Conservation (phyloP, 2,329 filamentous ascomycete genomes). For the Hymenoscyphus occultus region DNA sequence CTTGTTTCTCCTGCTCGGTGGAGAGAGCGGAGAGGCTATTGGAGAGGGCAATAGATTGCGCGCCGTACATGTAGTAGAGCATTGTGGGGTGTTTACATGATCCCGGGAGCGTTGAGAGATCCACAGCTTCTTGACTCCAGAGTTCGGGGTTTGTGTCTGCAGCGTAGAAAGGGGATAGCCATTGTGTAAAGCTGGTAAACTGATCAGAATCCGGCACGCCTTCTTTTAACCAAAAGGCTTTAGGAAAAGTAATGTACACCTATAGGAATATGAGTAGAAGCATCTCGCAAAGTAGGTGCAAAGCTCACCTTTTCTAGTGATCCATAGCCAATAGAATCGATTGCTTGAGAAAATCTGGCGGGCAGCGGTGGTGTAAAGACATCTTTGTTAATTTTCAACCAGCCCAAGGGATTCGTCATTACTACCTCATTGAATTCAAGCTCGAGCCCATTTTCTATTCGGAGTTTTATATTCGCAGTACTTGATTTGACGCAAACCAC, state of each 20-base stretch:
- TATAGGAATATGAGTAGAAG: slow-evolving; percentile 14
- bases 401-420: slow-evolving; percentile 51
- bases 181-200: slow-evolving; percentile 54
- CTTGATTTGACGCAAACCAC: slow-evolving; percentile 23
- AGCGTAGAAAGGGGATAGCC: slow-evolving; percentile 57
- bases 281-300: not conserved
- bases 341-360: slow-evolving; percentile 42
- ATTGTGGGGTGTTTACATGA: slow-evolving; percentile 59
- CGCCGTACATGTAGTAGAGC: slow-evolving; percentile 60
- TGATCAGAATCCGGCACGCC: slow-evolving; percentile 14
- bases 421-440: slow-evolving; percentile 43
- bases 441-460: slow-evolving; percentile 20
- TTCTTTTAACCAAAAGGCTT: slow-evolving; percentile 54
- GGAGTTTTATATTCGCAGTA: slow-evolving; percentile 18
- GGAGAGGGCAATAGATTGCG: slow-evolving; percentile 39
- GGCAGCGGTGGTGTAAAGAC: slow-evolving; percentile 46
- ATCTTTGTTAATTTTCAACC: slow-evolving; percentile 42
- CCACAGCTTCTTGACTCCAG: slow-evolving; percentile 62
- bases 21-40: slow-evolving; percentile 21
- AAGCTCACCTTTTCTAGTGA: slow-evolving; percentile 50
- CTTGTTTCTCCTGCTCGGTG: slow-evolving; percentile 30
- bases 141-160: slow-evolving; percentile 45
- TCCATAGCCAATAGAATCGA: slow-evolving; percentile 45
- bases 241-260: slow-evolving; percentile 53
- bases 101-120: slow-evolving; percentile 52